Evolutionary conservation across 2,329 filamentous ascomycete species (phyloP).

Genomic region (Neobulgaria alba): DNA sequence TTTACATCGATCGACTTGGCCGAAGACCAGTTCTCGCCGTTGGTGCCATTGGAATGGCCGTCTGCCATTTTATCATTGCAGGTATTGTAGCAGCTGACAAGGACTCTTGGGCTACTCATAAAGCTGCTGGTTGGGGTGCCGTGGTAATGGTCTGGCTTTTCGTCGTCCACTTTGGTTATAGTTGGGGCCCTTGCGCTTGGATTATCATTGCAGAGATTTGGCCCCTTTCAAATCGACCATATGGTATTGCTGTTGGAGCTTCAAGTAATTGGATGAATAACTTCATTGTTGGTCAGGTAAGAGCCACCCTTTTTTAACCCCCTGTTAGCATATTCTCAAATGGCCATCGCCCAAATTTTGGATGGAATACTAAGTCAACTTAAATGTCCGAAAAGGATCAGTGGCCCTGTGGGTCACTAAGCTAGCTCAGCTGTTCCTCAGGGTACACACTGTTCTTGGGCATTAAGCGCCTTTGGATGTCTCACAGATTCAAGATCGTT

Average conservation of each 20-base stretch:
- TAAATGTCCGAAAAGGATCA: no score
- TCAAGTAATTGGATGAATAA: conserved; percentile 57
- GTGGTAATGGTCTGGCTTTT: conserved; percentile 65
- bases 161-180: conserved; percentile 66
- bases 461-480: no score
- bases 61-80: conserved; percentile 64
- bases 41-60: conserved; percentile 58
- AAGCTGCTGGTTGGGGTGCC: conserved; percentile 60
- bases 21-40: conserved; percentile 53
- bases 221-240: conserved; percentile 60
- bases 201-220: conserved; percentile 68
- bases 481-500: no score
- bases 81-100: conserved; percentile 57
- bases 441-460: no score
- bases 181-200: conserved; percentile 68
- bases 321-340: no score
- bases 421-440: no score
- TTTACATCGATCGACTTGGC: conserved; percentile 57
- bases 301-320: conserved; percentile 41
- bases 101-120: conserved; percentile 46
- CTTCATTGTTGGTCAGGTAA: conserved; percentile 50
- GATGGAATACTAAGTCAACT: no score
- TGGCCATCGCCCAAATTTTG: no score
- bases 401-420: no score
- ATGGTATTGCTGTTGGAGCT: conserved; percentile 62